These are phyloP conservation scores for Pseudonectria buxi DNA, from an alignment of 2,329 filamentous ascomycete species.

Conservation along the genomic window DNA sequence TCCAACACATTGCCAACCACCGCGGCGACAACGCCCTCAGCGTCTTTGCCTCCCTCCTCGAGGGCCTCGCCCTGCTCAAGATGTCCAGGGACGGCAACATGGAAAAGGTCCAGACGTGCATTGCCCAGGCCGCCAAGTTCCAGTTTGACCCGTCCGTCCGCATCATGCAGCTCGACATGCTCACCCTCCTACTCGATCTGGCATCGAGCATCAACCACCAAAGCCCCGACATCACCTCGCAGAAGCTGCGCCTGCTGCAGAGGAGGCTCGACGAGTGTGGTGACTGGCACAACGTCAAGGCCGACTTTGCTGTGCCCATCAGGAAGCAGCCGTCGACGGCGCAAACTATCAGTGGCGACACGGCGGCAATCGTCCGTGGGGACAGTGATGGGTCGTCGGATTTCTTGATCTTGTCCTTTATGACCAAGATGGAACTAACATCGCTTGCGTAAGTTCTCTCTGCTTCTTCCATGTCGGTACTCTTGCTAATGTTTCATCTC, in stretches of 20 bases:
- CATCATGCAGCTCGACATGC: slow-evolving; percentile 59
- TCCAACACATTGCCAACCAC: slow-evolving; percentile 52
- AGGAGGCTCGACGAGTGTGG: slow-evolving; percentile 52
- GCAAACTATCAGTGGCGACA: slow-evolving; percentile 51
- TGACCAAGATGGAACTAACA: slow-evolving; percentile 53
- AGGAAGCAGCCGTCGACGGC: slow-evolving; percentile 41
- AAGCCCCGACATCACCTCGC: slow-evolving; percentile 45
- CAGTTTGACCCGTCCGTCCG: slow-evolving; percentile 57
- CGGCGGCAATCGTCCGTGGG: slow-evolving; percentile 47
- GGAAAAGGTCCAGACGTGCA: slow-evolving; percentile 64
- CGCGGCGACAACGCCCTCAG: slow-evolving; percentile 58
- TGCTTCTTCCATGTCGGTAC: not conserved
- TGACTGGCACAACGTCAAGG: slow-evolving; percentile 40
- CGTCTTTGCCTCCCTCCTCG: slow-evolving; percentile 58
- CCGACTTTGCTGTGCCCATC: slow-evolving; percentile 50
- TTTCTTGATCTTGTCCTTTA: slow-evolving; percentile 52
- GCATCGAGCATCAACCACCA: slow-evolving; percentile 62
- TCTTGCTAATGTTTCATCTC: slow-evolving; percentile 9
- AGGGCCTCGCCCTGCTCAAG: slow-evolving; percentile 63
- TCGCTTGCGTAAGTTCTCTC: slow-evolving; percentile 43
- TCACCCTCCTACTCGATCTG: slow-evolving; percentile 63
- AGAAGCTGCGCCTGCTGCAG: slow-evolving; percentile 59
- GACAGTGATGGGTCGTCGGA: slow-evolving; percentile 39
- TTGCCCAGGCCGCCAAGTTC: slow-evolving; percentile 66
- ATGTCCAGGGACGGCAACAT: slow-evolving; percentile 57